Evolutionary conservation across 495 filamentous ascomycete species (phyloP), one percentile per base, ranked within the genome.

Genomic region (Hypoxylon perforatum): DNA sequence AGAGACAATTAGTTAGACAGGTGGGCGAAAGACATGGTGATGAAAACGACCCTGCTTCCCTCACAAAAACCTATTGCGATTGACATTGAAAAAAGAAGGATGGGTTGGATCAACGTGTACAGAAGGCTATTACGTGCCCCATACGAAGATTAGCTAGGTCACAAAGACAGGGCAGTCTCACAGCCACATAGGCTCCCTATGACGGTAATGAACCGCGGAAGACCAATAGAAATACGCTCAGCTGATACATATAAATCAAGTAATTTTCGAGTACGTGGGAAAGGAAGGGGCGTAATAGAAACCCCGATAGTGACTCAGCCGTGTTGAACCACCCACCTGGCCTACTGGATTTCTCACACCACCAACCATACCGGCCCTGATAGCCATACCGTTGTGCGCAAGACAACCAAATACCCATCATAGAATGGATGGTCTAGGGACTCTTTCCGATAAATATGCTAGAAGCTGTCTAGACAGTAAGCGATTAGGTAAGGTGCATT

Each of bases 241-340:
- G 22, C 22, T 25, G 10, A 48, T n/a, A 48, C 5, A 48, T 1
- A 2, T 45, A 19, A 5, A 19, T 6, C 42, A 51, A 47, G 35
- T 50, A 49, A 36, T 50, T 50, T 21, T 41, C 39, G 12, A 28
- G 19, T 47, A 50, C 44, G 33, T 49, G 35, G 22, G 17, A 57
- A 55, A 42, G 21, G 56, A 59, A 59, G 46, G 30, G 56, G 46
- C 47, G 48, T 39, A 53, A 36, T 50, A 17, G 30, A 44, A 48
- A 19, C 25, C 55, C 28, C 21, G 15, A 39, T 15, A 48, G 56
- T 44, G 33, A 50, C 0, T 46, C 35, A n/a, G 17, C 18, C 51
- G 19, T 15, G 21, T 50, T 33, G 30, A 51, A 17, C 15, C 12
- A n/a, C 15, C 56, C 35, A 36, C 47, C 22, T 39, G 21, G 47